Evolutionary conservation across 2,329 filamentous ascomycete species (phyloP).

Genomic region (Phyllosticta citribraziliensis): DNA sequence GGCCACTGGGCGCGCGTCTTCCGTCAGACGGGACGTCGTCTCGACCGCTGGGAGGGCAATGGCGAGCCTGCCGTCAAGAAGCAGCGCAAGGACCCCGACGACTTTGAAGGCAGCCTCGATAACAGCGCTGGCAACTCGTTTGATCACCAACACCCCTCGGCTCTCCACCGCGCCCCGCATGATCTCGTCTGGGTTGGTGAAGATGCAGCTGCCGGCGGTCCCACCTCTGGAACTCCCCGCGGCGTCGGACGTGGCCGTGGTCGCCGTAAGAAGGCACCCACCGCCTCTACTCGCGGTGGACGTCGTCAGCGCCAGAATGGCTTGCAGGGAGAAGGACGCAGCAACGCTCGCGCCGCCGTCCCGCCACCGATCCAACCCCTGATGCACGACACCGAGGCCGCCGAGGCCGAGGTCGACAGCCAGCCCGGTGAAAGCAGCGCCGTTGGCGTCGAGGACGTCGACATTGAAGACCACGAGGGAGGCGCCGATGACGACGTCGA

Average conservation of each 20-base stretch:
- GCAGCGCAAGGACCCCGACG: slow-evolving; percentile 4
- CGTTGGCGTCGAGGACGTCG: slow-evolving; percentile 2
- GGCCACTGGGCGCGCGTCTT: slow-evolving; percentile 57
- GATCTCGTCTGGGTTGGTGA: slow-evolving; percentile 10
- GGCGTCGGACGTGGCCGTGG: neutral
- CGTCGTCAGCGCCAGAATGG: neutral
- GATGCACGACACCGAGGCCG: neutral
- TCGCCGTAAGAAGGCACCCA: neutral
- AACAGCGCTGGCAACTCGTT: neutral
- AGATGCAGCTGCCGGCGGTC: neutral
- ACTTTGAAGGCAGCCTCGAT: neutral
- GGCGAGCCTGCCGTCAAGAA: slow-evolving; percentile 6
- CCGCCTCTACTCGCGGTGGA: neutral
- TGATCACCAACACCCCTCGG: neutral
- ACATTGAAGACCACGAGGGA: neutral
- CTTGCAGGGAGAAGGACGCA: neutral
- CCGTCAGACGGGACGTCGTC: slow-evolving; percentile 51
- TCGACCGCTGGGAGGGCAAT: slow-evolving; percentile 55
- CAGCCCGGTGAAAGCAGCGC: slow-evolving; percentile 5
- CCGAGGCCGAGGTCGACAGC: slow-evolving; percentile 1
- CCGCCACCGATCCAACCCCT: neutral
- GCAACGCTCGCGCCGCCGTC: neutral
- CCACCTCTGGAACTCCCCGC: neutral
- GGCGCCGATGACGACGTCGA: neutral
- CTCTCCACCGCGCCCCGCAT: neutral